Evolutionary conservation across 2,329 filamentous ascomycete species (phyloP).

Genomic region (Beauveria bassiana): DNA sequence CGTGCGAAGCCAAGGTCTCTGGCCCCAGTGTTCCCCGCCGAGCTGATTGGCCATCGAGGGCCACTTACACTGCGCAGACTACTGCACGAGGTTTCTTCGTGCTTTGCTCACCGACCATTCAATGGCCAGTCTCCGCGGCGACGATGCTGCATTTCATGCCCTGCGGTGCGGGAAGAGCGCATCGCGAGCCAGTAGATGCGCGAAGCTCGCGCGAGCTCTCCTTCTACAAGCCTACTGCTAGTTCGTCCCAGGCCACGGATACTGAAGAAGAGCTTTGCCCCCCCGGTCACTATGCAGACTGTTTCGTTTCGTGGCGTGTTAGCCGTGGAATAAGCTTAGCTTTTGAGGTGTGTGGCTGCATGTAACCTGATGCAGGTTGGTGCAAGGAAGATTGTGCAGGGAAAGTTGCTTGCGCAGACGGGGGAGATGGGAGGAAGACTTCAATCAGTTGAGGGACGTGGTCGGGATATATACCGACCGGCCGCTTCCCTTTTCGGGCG

Average conservation of each 20-base stretch:
- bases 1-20: not conserved
- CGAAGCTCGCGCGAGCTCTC: constrained; percentile 2
- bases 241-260: not conserved
- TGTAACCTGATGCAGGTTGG: not conserved
- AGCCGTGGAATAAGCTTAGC: not conserved
- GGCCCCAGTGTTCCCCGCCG: not conserved
- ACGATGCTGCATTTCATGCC: not conserved
- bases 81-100: not conserved
- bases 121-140: not conserved
- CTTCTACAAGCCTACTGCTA: not conserved
- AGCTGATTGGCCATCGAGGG: constrained; percentile 3
- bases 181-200: not conserved
- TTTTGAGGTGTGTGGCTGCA: not conserved
- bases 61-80: not conserved
- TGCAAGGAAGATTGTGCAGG: not conserved
- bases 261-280: not conserved
- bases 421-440: not conserved
- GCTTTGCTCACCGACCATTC: constrained; percentile 5
- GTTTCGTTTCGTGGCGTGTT: constrained; percentile 8
- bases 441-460: not conserved
- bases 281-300: not conserved
- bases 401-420: not conserved
- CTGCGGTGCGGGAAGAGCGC: not conserved
- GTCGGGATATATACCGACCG: constrained; percentile 10
- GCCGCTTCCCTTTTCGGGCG: not conserved